Conservation (phyloP, 2,329 filamentous ascomycete species). For the Trichophaea hybrida region DNA sequence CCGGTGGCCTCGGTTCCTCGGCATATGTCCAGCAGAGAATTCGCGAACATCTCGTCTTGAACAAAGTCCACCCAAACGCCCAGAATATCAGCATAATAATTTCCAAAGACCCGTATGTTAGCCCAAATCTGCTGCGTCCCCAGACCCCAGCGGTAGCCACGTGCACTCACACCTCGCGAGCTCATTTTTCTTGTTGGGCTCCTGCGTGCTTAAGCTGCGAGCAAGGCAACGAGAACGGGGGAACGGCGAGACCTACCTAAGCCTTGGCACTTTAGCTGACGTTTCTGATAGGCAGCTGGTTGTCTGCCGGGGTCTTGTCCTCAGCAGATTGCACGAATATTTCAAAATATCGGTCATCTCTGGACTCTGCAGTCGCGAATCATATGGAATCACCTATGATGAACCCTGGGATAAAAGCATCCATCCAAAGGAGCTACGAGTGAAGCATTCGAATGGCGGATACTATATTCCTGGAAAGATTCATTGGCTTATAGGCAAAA, state of each 20-base stretch:
- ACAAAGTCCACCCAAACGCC: neutral
- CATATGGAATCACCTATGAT: neutral
- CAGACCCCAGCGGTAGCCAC: no score
- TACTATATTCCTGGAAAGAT: neutral
- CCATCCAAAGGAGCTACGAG: neutral
- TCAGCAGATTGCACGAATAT: neutral
- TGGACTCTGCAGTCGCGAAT: neutral
- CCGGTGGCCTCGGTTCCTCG: conserved; percentile 34
- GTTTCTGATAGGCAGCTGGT: neutral
- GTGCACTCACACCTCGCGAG: no score
- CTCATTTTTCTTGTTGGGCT: no score
- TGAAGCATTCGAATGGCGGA: neutral
- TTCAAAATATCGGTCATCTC: neutral
- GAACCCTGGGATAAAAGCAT: neutral
- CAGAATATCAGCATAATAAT: neutral
- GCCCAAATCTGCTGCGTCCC: no score
- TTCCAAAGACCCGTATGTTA: neutral
- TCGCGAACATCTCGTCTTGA: conserved; percentile 25
- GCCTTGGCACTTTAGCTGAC: no score
- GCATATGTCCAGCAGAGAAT: conserved; percentile 33
- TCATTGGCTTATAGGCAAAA: neutral
- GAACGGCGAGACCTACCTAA: no score
- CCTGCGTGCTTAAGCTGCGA: no score
- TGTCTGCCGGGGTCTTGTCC: neutral
- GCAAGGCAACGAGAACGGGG: no score